A percentile compares a stretch with the other conserved stretches of the same genome.
phyloP scores from a whole-genome alignment of 495 filamentous ascomycete species.

The Chaetomidium leptoderma region DNA sequence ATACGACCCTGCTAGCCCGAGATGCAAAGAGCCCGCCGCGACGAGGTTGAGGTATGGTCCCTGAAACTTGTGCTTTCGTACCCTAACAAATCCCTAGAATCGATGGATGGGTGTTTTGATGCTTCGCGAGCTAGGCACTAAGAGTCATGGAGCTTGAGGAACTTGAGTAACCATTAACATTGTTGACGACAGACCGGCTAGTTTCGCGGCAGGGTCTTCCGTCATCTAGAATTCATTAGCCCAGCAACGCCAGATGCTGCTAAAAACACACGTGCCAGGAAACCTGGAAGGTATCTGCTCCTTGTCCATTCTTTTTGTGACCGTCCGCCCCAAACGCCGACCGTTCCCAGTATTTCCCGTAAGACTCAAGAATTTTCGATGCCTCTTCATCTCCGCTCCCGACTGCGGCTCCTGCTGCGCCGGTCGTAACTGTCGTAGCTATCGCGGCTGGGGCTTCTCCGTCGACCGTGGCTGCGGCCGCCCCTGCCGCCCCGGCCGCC shows the following conservation, averaged over 20 bases:
- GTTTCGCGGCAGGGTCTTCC: background rate
- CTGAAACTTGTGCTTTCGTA: background rate
- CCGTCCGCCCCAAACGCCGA: conserved; percentile 10
- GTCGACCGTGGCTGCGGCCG: conserved; percentile 36
- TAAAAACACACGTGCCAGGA: conserved; percentile 7
- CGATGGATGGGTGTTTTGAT: background rate
- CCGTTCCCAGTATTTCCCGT: background rate
- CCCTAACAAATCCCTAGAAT: background rate
- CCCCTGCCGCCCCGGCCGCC: conserved; percentile 42
- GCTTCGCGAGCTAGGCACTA: background rate
- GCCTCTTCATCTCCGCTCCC: conserved; percentile 24
- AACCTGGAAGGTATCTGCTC: background rate
- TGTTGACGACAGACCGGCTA: background rate
- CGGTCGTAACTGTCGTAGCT: conserved; percentile 50
- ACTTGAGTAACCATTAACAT: background rate
- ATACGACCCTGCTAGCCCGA: too few species aligned
- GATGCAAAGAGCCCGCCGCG: too few species aligned
- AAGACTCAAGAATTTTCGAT: too few species aligned
- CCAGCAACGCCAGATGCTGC: conserved; percentile 15
- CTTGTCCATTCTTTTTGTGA: background rate
- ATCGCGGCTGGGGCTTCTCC: conserved; percentile 58
- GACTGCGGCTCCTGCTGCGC: conserved; percentile 28
- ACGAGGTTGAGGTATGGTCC: too few species aligned
- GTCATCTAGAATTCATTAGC: conserved; percentile 10
- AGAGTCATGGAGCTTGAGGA: background rate